These are phyloP conservation scores for Sporothrix brasiliensis DNA, from an alignment of 2,329 filamentous ascomycete species.

Conservation along the genomic window DNA sequence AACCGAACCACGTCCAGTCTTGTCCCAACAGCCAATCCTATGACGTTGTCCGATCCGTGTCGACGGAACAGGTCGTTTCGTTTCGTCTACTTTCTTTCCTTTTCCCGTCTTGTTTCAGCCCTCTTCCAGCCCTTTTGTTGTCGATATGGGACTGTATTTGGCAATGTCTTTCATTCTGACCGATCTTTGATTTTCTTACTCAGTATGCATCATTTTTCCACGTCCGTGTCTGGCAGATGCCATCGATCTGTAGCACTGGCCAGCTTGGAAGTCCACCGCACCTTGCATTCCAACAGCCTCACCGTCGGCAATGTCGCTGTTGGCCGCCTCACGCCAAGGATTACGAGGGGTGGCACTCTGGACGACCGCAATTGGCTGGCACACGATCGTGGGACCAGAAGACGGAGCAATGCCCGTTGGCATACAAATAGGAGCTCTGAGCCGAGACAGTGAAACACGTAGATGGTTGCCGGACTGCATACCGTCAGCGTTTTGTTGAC, in stretches of 20 bases:
- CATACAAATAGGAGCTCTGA: background rate
- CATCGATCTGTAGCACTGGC: background rate
- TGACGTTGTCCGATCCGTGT: slow-evolving; percentile 11
- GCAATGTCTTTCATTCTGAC: background rate
- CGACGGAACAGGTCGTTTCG: background rate
- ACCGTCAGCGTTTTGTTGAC: background rate
- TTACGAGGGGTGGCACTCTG: background rate
- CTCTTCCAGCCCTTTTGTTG: background rate
- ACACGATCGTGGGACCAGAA: background rate
- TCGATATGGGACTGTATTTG: background rate
- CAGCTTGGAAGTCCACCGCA: background rate
- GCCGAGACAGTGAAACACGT: slow-evolving; percentile 1
- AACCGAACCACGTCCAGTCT: background rate
- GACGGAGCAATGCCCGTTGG: background rate
- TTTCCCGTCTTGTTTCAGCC: background rate
- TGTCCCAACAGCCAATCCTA: slow-evolving; percentile 15
- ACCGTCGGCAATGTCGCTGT: background rate
- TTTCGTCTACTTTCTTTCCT: background rate
- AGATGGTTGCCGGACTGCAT: background rate
- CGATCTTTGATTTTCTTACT: background rate
- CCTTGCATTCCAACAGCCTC: background rate
- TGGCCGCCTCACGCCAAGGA: background rate
- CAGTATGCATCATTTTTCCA: background rate
- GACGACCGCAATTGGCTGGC: slow-evolving; percentile 3
- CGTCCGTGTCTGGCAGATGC: background rate